phyloP scores from a whole-genome alignment of 164 flowering plant species.

The Chloranthus sessilifolius region DNA sequence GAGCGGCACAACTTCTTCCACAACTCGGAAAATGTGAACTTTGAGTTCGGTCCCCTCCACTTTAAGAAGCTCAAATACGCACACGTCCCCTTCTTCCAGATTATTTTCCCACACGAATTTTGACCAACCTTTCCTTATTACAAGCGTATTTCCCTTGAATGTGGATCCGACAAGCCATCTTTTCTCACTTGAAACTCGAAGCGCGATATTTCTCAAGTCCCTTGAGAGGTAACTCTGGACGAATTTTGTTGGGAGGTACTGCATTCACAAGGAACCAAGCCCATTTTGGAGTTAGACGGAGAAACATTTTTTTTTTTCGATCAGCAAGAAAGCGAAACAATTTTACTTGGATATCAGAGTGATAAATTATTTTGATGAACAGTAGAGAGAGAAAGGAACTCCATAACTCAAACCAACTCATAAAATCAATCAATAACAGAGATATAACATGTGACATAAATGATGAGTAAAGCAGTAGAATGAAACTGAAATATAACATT shows the following conservation, averaged over 20 bases:
- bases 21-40: conserved; percentile 5
- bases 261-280: no score
- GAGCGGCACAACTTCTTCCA: neutral
- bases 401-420: no score
- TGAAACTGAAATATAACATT: no score
- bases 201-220: neutral
- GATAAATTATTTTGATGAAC: no score
- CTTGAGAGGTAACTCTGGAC: neutral
- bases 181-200: neutral
- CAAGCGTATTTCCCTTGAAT: neutral
- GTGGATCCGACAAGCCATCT: neutral
- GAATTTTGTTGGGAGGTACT: conserved; percentile 1
- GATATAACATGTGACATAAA: no score
- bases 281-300: no score
- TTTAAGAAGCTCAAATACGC: neutral
- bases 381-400: no score
- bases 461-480: no score
- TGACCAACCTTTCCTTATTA: neutral
- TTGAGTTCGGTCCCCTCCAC: neutral
- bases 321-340: no score
- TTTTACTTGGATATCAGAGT: no score
- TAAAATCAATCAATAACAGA: no score
- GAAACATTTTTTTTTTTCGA: no score
- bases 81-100: conserved; percentile 6
- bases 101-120: neutral